Base-by-base conservation (phyloP, 2,329 filamentous ascomycete genomes). In the Epichloe sp. region DNA sequence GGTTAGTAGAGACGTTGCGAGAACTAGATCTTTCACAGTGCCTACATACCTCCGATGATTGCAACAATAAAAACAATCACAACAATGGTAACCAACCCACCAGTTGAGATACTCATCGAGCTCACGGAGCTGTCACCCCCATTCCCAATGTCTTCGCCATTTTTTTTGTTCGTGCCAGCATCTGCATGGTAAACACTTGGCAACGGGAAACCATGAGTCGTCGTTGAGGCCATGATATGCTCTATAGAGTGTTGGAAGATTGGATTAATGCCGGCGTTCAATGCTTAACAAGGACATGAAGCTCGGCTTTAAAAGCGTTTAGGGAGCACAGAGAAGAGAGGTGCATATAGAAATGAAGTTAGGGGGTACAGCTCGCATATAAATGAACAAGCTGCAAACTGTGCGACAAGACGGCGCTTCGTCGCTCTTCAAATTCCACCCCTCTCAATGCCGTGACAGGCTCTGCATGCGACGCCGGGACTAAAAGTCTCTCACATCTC, bases 11-110 rank as follows among this genome's bases (percentile, higher is more conserved):
- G 14, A 12, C 4, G 12, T 23, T 38, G 23, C 5, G 48, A 8
- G 23, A n/a, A 23, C 19, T n/a, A 17, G 14, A n/a, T 44, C 8
- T 26, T 21, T 19, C 23, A 21, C 19, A 8, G 15, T 44, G 26
- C 31, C 43, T 23, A 64, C 79, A 63, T 72, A 90, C 86, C 78
- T 65, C 86, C 86, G 53, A 86, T 69, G 17, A 89, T 70, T 37
- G 80, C 76, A 8, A 87, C 80, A 12, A 78, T 64, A 10, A 79
- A 78, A 5, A 88, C 85, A 3, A 88, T 78, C 12, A 86, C 73
- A 51, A 88, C 81, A 57, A 93, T 88, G 46, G 85, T 86, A 52
- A 87, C 75, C 59, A 89, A 71, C 14, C 77, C 86, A 19, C 83
- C 84, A 38, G 74, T 79, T 2, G 84, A 87, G 21, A 93, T 68